Conservation (phyloP, 2,329 filamentous ascomycete species). For the Colletotrichum cuscutae region DNA sequence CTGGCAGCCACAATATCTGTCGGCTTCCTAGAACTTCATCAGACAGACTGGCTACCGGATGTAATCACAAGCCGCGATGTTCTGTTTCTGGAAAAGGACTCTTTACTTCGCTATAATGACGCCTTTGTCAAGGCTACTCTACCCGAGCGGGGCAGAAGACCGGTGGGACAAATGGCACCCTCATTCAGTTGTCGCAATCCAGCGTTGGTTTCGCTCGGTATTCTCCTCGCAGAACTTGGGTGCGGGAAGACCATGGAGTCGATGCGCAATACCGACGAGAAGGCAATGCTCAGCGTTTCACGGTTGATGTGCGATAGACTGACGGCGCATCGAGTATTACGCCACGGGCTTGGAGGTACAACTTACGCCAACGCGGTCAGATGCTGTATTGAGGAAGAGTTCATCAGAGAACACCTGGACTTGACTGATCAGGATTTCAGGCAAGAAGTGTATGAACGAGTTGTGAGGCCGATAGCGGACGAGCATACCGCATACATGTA, state of each 20-base stretch:
- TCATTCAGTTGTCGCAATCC: neutral
- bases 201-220: slow-evolving; percentile 34
- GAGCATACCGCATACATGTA: neutral
- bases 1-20: too few relatives aligned
- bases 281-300: neutral
- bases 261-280: neutral
- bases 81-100: slow-evolving; percentile 28
- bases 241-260: slow-evolving; percentile 19
- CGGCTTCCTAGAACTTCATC: slow-evolving; percentile 39
- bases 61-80: slow-evolving; percentile 12
- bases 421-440: slow-evolving; percentile 1
- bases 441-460: slow-evolving; percentile 10
- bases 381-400: slow-evolving; percentile 33
- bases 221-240: slow-evolving; percentile 38
- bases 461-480: neutral
- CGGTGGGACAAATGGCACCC: too few relatives aligned
- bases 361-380: slow-evolving; percentile 38
- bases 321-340: neutral
- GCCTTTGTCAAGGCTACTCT: slow-evolving; percentile 14
- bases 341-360: neutral
- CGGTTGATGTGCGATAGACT: neutral
- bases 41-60: slow-evolving; percentile 38
- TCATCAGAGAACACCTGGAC: neutral
- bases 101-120: neutral
- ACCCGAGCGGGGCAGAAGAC: too few relatives aligned